phyloP scores from a whole-genome alignment of 768 basidiomycete species.

The Mycena chlorophos region DNA sequence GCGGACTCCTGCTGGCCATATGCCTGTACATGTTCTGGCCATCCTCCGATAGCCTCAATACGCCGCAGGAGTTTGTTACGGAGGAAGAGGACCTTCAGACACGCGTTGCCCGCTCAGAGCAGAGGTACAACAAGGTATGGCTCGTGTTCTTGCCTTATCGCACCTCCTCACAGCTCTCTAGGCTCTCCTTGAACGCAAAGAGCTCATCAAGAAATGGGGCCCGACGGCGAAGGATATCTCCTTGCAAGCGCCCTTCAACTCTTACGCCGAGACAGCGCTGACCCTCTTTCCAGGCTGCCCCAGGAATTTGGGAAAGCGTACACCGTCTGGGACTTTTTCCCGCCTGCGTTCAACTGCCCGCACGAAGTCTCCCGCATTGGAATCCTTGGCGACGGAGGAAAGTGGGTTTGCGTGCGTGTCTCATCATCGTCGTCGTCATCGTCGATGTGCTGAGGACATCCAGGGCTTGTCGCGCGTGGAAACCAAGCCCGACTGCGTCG shows the following conservation, averaged over 20 bases:
- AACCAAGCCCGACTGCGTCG: conserved; percentile 54
- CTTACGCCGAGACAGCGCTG: background rate
- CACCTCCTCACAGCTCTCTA: background rate
- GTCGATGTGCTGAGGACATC: conserved; percentile 49
- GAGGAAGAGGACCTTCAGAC: conserved; percentile 38
- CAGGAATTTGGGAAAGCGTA: conserved; percentile 58
- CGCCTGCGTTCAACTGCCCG: conserved; percentile 53
- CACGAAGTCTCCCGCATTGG: conserved; percentile 50
- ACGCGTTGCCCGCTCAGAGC: conserved; percentile 45
- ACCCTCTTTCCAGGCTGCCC: conserved; percentile 44
- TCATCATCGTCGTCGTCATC: background rate
- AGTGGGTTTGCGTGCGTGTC: conserved; percentile 25
- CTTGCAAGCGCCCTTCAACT: conserved; percentile 38
- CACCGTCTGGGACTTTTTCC: conserved; percentile 60
- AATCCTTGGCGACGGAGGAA: conserved; percentile 67
- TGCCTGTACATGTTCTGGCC: background rate
- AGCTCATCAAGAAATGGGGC: conserved; percentile 55
- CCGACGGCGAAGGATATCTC: conserved; percentile 49
- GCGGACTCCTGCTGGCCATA: background rate
- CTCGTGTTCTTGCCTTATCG: background rate
- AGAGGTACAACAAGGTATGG: conserved; percentile 44
- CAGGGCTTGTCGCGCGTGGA: conserved; percentile 60
- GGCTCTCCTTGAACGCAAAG: conserved; percentile 41
- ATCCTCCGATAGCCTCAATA: background rate
- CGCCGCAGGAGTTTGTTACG: background rate